A percentile compares a stretch with the other conserved stretches of the same genome.
Conservation (phyloP, 495 filamentous ascomycete species). For the Talaromyces stipitatus region DNA sequence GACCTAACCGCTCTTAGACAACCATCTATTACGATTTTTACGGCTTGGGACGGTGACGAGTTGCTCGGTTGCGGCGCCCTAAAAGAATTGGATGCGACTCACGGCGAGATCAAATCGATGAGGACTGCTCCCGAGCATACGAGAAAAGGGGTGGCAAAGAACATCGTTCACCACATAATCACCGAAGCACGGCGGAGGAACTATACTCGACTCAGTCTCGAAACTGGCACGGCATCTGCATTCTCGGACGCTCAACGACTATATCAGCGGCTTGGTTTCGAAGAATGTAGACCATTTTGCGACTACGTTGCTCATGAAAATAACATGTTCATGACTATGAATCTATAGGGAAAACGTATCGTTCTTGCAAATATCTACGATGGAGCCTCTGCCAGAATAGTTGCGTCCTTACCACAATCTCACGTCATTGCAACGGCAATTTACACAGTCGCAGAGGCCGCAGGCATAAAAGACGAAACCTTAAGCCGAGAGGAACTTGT, state of each 20-base stretch:
- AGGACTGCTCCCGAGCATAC: background rate
- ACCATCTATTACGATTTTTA: background rate
- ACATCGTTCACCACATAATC: background rate
- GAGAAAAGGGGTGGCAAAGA: background rate
- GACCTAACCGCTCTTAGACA: background rate
- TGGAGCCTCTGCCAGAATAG: slow-evolving; percentile 30
- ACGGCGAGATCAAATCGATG: slow-evolving; percentile 1
- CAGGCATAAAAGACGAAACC: slow-evolving; percentile 32
- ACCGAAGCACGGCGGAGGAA: background rate
- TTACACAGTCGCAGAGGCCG: slow-evolving; percentile 37
- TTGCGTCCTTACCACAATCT: slow-evolving; percentile 31
- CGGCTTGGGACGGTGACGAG: background rate
- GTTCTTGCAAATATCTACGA: slow-evolving; percentile 48
- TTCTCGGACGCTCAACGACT: background rate
- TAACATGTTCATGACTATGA: background rate
- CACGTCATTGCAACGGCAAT: slow-evolving; percentile 47
- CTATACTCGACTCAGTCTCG: background rate
- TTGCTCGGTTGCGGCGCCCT: slow-evolving; percentile 1
- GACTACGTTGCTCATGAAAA: background rate
- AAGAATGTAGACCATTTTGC: background rate
- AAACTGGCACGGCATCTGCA: background rate
- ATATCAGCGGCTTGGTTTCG: background rate
- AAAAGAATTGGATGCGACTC: background rate
- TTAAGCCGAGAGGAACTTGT: slow-evolving; percentile 44
- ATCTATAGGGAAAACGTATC: slow-evolving; percentile 16